phyloP scores from a whole-genome alignment of 2,329 filamentous ascomycete genomes.

The Pseudonectria buxi region DNA sequence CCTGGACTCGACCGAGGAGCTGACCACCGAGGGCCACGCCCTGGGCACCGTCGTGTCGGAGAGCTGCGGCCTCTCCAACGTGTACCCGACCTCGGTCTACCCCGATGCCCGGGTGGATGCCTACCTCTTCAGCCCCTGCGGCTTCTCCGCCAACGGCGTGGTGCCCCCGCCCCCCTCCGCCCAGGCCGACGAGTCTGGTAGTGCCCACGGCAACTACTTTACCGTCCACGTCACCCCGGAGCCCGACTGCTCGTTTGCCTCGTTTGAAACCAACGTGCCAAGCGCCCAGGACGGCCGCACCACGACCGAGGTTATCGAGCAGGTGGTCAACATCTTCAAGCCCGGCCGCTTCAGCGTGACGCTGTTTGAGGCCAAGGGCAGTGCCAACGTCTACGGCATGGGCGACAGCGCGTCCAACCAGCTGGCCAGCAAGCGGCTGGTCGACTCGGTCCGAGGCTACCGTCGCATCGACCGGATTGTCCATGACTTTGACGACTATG shows the following conservation, averaged over 20 bases:
- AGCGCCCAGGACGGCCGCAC: conserved; percentile 80
- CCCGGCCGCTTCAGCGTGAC: conserved; percentile 97
- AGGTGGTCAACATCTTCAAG: conserved; percentile 93
- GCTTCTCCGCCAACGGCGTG: conserved; percentile 95
- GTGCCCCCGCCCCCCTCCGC: conserved; percentile 63
- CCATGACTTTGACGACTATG: conserved; percentile 95
- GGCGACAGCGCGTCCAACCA: conserved; percentile 33
- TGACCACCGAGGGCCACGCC: conserved; percentile 89
- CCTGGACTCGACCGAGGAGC: conserved; percentile 58
- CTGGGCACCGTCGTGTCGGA: conserved; percentile 90
- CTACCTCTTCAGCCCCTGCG: conserved; percentile 93
- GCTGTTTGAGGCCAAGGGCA: conserved; percentile 80
- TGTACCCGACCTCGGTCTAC: conserved; percentile 82
- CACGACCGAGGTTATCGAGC: conserved; percentile 84
- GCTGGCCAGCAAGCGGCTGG: conserved; percentile 42
- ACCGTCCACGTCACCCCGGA: conserved; percentile 98
- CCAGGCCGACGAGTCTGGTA: conserved; percentile 35
- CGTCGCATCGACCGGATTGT: conserved; percentile 88
- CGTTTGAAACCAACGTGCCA: conserved; percentile 97
- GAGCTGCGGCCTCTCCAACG: conserved; percentile 76
- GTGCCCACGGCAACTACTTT: conserved; percentile 72
- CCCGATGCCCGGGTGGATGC: conserved; percentile 91
- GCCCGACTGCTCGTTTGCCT: conserved; percentile 93
- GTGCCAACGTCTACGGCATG: conserved; percentile 35
- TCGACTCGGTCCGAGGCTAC: conserved; percentile 81